phyloP scores from a whole-genome alignment of 768 basidiomycete species.

The Lactifluus volemus region DNA sequence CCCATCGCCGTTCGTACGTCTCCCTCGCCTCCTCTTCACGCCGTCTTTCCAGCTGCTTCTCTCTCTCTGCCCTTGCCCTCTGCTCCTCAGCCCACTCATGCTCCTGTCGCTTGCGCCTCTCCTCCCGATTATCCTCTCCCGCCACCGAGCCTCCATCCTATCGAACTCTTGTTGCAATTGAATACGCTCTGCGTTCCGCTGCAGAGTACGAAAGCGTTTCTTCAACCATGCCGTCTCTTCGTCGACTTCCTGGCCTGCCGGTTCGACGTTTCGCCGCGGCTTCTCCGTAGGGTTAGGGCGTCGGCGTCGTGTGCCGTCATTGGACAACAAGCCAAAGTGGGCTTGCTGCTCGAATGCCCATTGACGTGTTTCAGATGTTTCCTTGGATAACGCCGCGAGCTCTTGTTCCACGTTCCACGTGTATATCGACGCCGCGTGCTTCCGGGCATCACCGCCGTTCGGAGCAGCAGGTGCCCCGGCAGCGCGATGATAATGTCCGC shows the following conservation, averaged over 20 bases:
- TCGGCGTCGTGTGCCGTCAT: neutral
- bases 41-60: constrained; percentile 31
- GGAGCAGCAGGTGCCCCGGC: neutral
- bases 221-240: constrained; percentile 7
- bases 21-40: constrained; percentile 50
- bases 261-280: neutral
- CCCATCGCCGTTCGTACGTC: constrained; percentile 59
- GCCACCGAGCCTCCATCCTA: constrained; percentile 45
- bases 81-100: constrained; percentile 35
- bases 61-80: constrained; percentile 29
- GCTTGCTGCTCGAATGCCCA: constrained; percentile 58
- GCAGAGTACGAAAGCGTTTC: constrained; percentile 11
- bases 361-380: constrained; percentile 45
- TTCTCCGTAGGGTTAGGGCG: neutral
- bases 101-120: constrained; percentile 27
- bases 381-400: constrained; percentile 33
- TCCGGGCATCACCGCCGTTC: constrained; percentile 19
- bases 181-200: constrained; percentile 28
- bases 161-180: constrained; percentile 47
- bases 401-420: constrained; percentile 47
- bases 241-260: constrained; percentile 1
- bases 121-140: constrained; percentile 43
- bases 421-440: constrained; percentile 26
- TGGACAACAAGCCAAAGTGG: constrained; percentile 12
- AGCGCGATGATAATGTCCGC: neutral